Evolutionary conservation across 1,284 basidiomycete species (phyloP), one percentile per base, ranked within the genome.

Genomic region (Schizopora paradoxa): DNA sequence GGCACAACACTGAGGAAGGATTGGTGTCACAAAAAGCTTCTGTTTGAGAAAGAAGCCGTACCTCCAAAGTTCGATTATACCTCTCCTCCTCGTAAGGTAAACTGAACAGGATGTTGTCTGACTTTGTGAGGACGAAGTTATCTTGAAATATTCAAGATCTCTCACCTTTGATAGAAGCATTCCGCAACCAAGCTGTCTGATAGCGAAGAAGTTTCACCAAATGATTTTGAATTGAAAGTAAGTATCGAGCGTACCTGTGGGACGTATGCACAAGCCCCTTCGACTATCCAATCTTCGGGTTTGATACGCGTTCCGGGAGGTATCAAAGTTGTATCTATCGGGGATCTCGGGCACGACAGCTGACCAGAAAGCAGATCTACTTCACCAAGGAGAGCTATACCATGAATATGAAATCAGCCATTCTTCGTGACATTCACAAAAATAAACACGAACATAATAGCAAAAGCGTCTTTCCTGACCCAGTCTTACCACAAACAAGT

Each of bases 41-140:
- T n/a, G n/a, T n/a, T n/a, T n/a, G n/a, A n/a, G n/a, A n/a, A n/a
- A n/a, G 41, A 21, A 31, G n/a, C n/a, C 40, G 23, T 48, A 72
- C 77, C 58, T 86, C 82, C 6, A 96, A 65, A 1, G 89, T 90
- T 50, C 74, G 76, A 41, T 78, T 69, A 58, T 95, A 95, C 2
- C 92, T 76, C 41, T 80, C 75, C 56, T 84, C 77, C 51, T 91
- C 75, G 55, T 76, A 91, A 0, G 90, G 90, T 18, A 91, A 69
- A 48, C 83, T 88, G 65, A 98, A 98, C 19, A 96, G 65, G 53
- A 97, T 95, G 56, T 97, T 98, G 40, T 95, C 90, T 84, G 40
- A 7, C 41, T n/a, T 22, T 6, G 16, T 10, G 29, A 23, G 4
- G 21, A 41, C 16, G 25, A n/a, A n/a, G n/a, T n/a, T 13, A 19